Percentiles rank a stretch among this genome's conserved stretches.
Evolutionary conservation across 345 rosid genomes (phyloP).

Genomic region (Populus ilicifolia): DNA sequence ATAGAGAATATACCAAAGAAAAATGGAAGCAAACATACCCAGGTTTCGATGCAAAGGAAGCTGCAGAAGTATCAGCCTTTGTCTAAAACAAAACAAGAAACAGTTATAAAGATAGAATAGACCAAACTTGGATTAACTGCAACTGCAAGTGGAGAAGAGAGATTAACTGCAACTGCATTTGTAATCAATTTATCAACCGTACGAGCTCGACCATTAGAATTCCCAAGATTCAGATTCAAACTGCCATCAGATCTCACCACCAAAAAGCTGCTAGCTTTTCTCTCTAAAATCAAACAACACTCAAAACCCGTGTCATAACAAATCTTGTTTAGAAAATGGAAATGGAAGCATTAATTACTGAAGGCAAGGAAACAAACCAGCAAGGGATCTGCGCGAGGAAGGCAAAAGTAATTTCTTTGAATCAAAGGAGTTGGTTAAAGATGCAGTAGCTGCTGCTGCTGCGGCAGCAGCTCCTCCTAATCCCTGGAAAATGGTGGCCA

Average conservation of each 20-base stretch:
- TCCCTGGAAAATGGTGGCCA: slow-evolving; percentile 66
- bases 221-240: slow-evolving; percentile 22
- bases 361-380: slow-evolving; percentile 35
- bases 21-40: slow-evolving; percentile 46
- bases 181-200: slow-evolving; percentile 46
- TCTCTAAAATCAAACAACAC: slow-evolving; percentile 29
- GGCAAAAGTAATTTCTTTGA: slow-evolving; percentile 39
- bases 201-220: slow-evolving; percentile 33
- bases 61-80: slow-evolving; percentile 48
- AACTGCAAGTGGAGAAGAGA: slow-evolving; percentile 30
- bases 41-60: slow-evolving; percentile 50
- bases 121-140: slow-evolving; percentile 38
- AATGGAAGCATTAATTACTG: not conserved
- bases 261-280: slow-evolving; percentile 38
- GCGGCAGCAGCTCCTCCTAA: slow-evolving; percentile 59
- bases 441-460: slow-evolving; percentile 31
- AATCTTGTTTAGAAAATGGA: not conserved
- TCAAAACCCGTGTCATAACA: not conserved
- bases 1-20: not conserved
- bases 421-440: slow-evolving; percentile 40
- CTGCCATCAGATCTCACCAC: slow-evolving; percentile 63
- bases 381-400: slow-evolving; percentile 41
- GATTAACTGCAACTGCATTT: slow-evolving; percentile 73
- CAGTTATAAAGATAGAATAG: not conserved
- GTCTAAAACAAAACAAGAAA: slow-evolving; percentile 37